phyloP scores from a whole-genome alignment of 176 grass and related monocot genomes.

The Ensete ventricosum region DNA sequence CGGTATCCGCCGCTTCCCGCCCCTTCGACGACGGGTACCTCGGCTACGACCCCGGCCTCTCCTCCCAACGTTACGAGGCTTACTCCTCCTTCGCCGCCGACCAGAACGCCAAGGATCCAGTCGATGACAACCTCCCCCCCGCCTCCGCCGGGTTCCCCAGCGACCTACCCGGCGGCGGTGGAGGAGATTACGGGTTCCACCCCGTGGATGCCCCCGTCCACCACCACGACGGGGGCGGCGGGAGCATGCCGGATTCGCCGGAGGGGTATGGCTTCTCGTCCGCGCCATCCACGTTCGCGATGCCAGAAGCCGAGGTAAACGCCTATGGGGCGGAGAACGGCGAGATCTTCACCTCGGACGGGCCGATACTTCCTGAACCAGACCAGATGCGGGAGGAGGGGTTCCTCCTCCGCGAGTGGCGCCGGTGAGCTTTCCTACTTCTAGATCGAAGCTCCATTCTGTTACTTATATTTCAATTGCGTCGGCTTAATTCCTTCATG shows the following conservation, averaged over 20 bases:
- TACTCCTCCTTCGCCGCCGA: slow-evolving; percentile 3
- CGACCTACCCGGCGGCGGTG: neutral
- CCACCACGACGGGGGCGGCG: neutral
- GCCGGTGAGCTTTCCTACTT: slow-evolving; percentile 3
- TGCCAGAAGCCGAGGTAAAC: neutral
- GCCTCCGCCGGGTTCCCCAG: neutral
- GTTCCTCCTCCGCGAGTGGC: slow-evolving; percentile 7
- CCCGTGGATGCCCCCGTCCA: neutral
- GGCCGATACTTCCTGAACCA: slow-evolving; percentile 1
- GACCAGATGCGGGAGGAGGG: slow-evolving; percentile 18
- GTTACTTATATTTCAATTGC: neutral
- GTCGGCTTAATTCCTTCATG: neutral
- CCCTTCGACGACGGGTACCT: slow-evolving; percentile 9
- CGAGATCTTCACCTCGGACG: slow-evolving; percentile 14
- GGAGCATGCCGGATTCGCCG: neutral
- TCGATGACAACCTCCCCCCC: neutral
- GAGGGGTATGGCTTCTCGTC: slow-evolving; percentile 3
- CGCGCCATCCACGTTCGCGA: neutral
- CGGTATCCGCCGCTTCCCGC: neutral
- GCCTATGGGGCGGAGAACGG: neutral
- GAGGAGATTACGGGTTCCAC: neutral
- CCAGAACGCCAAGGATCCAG: neutral
- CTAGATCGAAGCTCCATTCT: neutral
- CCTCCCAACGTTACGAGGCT: slow-evolving; percentile 2
- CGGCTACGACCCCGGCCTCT: slow-evolving; percentile 5